Conservation (phyloP, 2,329 filamentous ascomycete species). For the Botrytis squamosa region DNA sequence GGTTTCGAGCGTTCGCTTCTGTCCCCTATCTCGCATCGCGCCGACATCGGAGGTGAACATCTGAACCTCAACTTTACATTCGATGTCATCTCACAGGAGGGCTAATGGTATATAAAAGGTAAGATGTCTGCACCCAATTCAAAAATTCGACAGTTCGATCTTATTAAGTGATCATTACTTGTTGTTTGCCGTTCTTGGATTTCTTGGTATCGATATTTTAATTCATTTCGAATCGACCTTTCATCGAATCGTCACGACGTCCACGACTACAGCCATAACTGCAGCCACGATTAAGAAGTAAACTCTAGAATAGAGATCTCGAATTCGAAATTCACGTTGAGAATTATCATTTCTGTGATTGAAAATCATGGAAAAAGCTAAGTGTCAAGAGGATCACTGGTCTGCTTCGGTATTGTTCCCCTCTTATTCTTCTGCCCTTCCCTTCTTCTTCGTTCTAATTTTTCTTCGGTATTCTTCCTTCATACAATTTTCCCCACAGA, state of each 20-base stretch:
- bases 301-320: neutral
- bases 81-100: neutral
- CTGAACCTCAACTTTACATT: neutral
- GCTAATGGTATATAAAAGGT: neutral
- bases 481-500: neutral
- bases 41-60: conserved; percentile 1
- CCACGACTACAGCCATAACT: neutral
- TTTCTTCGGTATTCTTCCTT: neutral
- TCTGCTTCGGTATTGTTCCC: conserved; percentile 38
- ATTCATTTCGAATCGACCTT: neutral
- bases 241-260: neutral
- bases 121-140: neutral
- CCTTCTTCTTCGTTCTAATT: neutral
- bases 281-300: neutral
- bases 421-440: accelerated
- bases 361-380: neutral
- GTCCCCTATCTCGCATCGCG: neutral
- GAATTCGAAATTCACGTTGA: neutral
- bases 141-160: neutral
- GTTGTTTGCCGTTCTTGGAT: neutral
- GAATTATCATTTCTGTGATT: neutral
- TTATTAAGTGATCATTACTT: neutral
- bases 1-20: neutral
- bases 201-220: neutral
- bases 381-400: conserved; percentile 41